Evolutionary conservation across 148 eudicot genomes (phyloP), one percentile per base, ranked within the genome.

Genomic region (Cornus florida): DNA sequence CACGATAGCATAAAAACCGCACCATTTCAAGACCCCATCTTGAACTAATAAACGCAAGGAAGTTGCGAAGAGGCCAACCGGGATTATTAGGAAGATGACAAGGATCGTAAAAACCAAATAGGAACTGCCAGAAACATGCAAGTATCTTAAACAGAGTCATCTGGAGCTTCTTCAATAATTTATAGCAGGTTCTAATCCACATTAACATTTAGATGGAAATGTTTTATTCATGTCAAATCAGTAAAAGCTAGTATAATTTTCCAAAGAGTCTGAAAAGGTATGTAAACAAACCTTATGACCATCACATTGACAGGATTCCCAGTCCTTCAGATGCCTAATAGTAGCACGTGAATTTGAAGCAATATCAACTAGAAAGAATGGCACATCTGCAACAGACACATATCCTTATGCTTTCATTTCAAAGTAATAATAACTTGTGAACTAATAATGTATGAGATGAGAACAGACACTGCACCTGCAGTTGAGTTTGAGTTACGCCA

Each of bases 41-140:
- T 81, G 88, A 76, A 82, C 83, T 71, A 74, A 95, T 84, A 81
- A 83, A 85, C 22, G 90, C 91, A 74, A 95, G 87, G 46, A 86
- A 89, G 88, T 95, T 95, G 82, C 97, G 93, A 70, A 95, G 95
- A 68, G 97, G 97, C 97, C 97, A 95, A 32, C 99, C 99, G 64
- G 99, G 97, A 76, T 91, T 84, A 38, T 78, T 86, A 73, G 90
- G 88, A 83, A 84, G 92, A 88, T 95, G 88, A 81, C 97, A 95
- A 28, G 99, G 99, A 75, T 95, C 99, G 83, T 95, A 95, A 82
- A 93, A 93, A 22, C 97, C 99, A 88, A 92, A 95, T 69, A 95
- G 81, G 46, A 87, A 59, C 99, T 95, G 94, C 84, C 75, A 80
- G 74, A 20, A 77, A 76, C 57, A 77, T 50, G 56, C 46, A 77